These are phyloP conservation scores for Daldinia sp. DNA, from an alignment of 2,329 filamentous ascomycete species.

Conservation along the genomic window DNA sequence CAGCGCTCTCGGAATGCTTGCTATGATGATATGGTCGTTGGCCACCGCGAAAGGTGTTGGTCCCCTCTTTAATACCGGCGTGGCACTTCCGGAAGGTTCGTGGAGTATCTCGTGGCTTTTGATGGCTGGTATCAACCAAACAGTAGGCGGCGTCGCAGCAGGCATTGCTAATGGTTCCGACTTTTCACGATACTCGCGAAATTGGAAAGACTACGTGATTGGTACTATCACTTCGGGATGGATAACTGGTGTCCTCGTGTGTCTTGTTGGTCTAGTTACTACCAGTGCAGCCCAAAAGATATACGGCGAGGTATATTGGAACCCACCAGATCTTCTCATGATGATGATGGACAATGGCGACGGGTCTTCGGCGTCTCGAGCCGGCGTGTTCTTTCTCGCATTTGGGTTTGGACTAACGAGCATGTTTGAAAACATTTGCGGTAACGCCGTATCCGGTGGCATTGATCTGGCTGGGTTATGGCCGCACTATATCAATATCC, in stretches of 20 bases:
- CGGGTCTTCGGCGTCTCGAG: conserved; percentile 51
- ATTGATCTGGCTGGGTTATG: conserved; percentile 51
- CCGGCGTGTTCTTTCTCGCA: conserved; percentile 50
- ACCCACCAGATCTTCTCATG: conserved; percentile 59
- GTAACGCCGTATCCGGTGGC: conserved; percentile 49
- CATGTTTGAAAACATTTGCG: conserved; percentile 58
- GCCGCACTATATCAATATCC: conserved; percentile 51
- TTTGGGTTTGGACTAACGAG: conserved; percentile 56
- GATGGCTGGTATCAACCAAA: conserved; percentile 60
- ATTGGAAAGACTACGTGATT: conserved; percentile 53
- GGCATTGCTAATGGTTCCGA: conserved; percentile 55
- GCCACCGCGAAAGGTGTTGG: conserved; percentile 59
- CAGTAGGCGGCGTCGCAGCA: conserved; percentile 55
- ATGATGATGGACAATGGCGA: conserved; percentile 59
- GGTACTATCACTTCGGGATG: conserved; percentile 57
- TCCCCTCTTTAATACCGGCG: conserved; percentile 56
- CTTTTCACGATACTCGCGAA: conserved; percentile 58
- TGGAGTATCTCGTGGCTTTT: conserved; percentile 60
- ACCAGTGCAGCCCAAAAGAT: conserved; percentile 58
- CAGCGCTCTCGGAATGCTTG: conserved; percentile 60
- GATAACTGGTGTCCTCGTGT: conserved; percentile 57
- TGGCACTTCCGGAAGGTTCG: conserved; percentile 53
- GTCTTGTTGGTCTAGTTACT: conserved; percentile 58
- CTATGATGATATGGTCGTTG: conserved; percentile 63
- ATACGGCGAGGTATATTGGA: conserved; percentile 62